These are phyloP conservation scores for Scleromitrula shiraiana DNA, from an alignment of 2,329 filamentous ascomycete species.

Conservation along the genomic window DNA sequence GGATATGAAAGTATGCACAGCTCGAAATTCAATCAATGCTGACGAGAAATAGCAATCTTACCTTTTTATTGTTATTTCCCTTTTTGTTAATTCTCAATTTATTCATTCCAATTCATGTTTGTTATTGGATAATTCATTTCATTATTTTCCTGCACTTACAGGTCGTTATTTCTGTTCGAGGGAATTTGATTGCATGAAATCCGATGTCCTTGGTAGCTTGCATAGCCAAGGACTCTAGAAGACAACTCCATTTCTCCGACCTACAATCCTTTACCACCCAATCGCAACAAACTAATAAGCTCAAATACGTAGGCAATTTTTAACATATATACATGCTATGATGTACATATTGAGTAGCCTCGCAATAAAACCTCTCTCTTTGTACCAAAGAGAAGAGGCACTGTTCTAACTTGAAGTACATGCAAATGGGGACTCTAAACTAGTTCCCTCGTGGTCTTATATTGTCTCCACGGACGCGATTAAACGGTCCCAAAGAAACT, in stretches of 20 bases:
- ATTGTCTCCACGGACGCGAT: constrained; percentile 5
- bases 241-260: neutral
- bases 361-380: too few species aligned
- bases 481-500: constrained; percentile 3
- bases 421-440: constrained; percentile 1
- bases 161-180: neutral
- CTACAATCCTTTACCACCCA: too few species aligned
- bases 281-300: neutral
- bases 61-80: neutral
- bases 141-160: constrained; percentile 1
- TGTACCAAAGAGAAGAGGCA: too few species aligned
- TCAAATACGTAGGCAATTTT: too few species aligned
- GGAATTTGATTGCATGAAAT: constrained; percentile 7
- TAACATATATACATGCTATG: neutral
- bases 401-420: constrained; percentile 1
- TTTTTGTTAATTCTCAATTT: constrained; percentile 1
- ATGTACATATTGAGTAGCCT: too few species aligned
- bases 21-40: neutral
- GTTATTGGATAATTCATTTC: neutral
- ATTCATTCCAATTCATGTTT: neutral
- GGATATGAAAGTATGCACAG: neutral
- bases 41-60: neutral
- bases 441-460: constrained; percentile 9
- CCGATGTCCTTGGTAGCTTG: constrained; percentile 7
- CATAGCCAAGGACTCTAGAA: too few species aligned